A percentile compares a stretch with the other conserved stretches of the same genome.
Evolutionary conservation across 176 grass and related monocot genomes (phyloP).

Genomic region (Triticum turgidum): DNA sequence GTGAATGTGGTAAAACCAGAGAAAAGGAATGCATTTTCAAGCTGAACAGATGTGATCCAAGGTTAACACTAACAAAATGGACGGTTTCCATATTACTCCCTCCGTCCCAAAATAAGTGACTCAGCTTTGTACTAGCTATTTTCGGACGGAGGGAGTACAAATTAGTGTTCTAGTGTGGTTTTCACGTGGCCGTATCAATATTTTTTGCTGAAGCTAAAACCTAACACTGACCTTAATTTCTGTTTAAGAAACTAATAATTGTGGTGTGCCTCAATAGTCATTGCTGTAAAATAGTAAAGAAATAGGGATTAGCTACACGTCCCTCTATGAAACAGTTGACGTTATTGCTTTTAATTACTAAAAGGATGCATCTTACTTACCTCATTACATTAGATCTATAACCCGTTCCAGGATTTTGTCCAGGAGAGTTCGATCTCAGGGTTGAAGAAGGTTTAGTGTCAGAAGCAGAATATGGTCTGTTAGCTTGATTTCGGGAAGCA

Average conservation of each 20-base stretch:
- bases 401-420: constrained; percentile 23
- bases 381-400: constrained; percentile 29
- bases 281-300: constrained; percentile 12
- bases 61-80: not conserved
- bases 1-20: not conserved
- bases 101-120: no score
- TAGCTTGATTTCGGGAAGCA: not conserved
- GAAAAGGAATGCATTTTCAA: constrained; percentile 6
- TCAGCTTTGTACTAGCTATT: no score
- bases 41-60: not conserved
- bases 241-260: constrained; percentile 7
- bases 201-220: not conserved
- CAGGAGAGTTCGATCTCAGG: constrained; percentile 7
- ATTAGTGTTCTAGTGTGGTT: not conserved
- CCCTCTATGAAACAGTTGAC: constrained; percentile 9
- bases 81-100: not conserved
- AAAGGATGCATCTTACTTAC: constrained; percentile 32
- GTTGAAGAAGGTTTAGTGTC: constrained; percentile 26
- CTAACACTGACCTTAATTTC: not conserved
- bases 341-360: not conserved
- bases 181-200: not conserved
- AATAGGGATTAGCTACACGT: not conserved
- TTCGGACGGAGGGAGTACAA: not conserved
- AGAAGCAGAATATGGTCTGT: constrained; percentile 25
- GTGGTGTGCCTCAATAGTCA: constrained; percentile 14